Base-by-base conservation (phyloP, 2,329 filamentous ascomycete species). In the Phialophora macrospora region DNA sequence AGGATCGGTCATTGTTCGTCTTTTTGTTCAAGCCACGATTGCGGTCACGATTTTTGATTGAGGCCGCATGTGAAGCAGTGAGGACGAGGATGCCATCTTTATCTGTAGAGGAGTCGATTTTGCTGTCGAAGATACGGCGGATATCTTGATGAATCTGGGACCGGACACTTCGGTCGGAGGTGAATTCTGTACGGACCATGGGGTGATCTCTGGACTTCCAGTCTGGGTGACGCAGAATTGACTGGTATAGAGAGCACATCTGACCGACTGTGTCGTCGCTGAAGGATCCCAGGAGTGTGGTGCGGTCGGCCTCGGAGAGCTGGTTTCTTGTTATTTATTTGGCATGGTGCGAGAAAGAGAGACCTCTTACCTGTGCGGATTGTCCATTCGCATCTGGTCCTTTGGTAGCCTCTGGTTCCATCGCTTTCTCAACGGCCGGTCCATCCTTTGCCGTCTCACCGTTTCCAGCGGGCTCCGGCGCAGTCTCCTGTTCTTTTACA, bases 71-170 rank as follows among this genome's bases (percentile, higher is more conserved):
- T 22, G 58, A 14, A 22, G 84, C 79, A 34, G 83, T 83, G 68
- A 90, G 83, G n/a, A 81, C 78, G 8, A 72, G 56, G 6, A 82
- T 83, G 28, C 91, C 90, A 55, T 91, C 86, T 65, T 89, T 87
- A 67, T 89, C 86, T 54, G 93, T 96, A 20, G 82, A 82, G 1
- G 92, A 96, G 64, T 96, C 91, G 58, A 97, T 83, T 63, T 87
- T 85, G 2, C 88, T 89, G n/a, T 82, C 81, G 77, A 97, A 97
- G 67, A 96, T 89, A 48, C 89, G 88, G 28, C 93, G 90, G 54
- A 97, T 81, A 8, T 82, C 80, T 70, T 86, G 80, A 74, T 92
- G 89, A 7, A 90, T 84, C 68, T 84, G 80, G 44, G 87, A 87
- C 7, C 89, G 86, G 62, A 82, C 75, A 20, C 84, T 83, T 69